These are phyloP conservation scores for Medicago arabica DNA, from an alignment of 306 rosid genomes.

Conservation along the genomic window DNA sequence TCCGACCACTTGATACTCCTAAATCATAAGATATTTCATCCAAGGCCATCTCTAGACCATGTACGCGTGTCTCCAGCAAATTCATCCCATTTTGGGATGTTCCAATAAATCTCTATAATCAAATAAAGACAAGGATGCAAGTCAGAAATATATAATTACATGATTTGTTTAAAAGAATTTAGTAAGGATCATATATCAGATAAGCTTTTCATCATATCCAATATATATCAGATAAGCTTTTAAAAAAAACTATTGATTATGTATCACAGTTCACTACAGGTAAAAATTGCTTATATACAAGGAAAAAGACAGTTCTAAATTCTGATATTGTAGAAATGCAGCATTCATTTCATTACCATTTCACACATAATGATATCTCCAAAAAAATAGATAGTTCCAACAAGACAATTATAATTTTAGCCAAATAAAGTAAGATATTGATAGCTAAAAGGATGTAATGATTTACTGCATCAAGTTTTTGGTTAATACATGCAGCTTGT, in stretches of 20 bases:
- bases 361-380: constrained; percentile 16
- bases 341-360: not conserved
- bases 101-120: constrained; percentile 85
- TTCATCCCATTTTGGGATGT: constrained; percentile 89
- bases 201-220: not conserved
- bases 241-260: constrained; percentile 7
- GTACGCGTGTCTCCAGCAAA: constrained; percentile 87
- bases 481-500: constrained; percentile 21
- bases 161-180: not conserved
- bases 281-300: constrained; percentile 1
- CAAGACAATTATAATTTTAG: not conserved
- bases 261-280: constrained; percentile 1
- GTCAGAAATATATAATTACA: constrained; percentile 38
- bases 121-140: constrained; percentile 35
- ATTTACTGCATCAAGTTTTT: constrained; percentile 2
- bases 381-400: constrained; percentile 15
- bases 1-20: constrained; percentile 73
- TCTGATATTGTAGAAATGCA: constrained; percentile 16
- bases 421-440: constrained; percentile 24
- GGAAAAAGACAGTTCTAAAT: constrained; percentile 28
- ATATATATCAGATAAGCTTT: not conserved
- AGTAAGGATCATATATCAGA: no score
- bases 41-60: constrained; percentile 87
- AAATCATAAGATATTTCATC: constrained; percentile 90
- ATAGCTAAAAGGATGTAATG: constrained; percentile 25